phyloP scores from a whole-genome alignment of 1,284 basidiomycete species.

The Melampsora abietis-canadensis region DNA sequence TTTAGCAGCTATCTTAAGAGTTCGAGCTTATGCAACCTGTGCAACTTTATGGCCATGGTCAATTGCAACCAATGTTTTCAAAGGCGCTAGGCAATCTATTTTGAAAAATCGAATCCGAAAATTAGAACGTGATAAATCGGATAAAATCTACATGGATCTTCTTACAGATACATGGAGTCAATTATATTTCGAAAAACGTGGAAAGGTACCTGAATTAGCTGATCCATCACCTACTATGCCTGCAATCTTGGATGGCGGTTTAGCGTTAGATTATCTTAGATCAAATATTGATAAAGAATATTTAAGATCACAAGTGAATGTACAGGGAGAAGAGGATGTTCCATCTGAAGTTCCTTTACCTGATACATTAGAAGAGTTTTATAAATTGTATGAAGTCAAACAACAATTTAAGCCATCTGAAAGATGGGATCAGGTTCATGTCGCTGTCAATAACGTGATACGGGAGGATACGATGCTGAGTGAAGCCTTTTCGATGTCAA shows the following conservation, averaged over 20 bases:
- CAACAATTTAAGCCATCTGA: conserved; percentile 8
- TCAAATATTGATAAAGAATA: conserved; percentile 40
- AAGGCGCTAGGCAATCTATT: conserved; percentile 4
- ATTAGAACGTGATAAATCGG: conserved; percentile 28
- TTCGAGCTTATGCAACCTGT: conserved; percentile 35
- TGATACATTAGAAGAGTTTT: conserved; percentile 11
- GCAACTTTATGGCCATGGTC: conserved; percentile 40
- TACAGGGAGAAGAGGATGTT: conserved; percentile 14
- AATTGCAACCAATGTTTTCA: conserved; percentile 28
- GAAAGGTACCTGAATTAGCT: conserved; percentile 30
- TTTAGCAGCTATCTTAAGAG: conserved; percentile 32
- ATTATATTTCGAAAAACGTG: conserved; percentile 39
- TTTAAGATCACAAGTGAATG: conserved; percentile 22
- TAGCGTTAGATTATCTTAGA: conserved; percentile 36
- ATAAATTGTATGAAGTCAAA: conserved; percentile 17
- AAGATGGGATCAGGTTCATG: conserved; percentile 34
- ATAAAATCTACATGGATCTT: conserved; percentile 41
- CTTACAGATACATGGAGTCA: conserved; percentile 41
- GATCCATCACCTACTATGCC: conserved; percentile 29
- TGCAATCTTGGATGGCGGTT: conserved; percentile 12
- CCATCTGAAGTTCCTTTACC: conserved; percentile 13
- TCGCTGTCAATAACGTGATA: conserved; percentile 11
- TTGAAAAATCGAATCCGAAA: conserved; percentile 30
- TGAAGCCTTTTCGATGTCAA: conserved; percentile 20
- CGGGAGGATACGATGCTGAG: conserved; percentile 22